phyloP scores from a whole-genome alignment of 2,329 filamentous ascomycete species.

The Phoma sp. region DNA sequence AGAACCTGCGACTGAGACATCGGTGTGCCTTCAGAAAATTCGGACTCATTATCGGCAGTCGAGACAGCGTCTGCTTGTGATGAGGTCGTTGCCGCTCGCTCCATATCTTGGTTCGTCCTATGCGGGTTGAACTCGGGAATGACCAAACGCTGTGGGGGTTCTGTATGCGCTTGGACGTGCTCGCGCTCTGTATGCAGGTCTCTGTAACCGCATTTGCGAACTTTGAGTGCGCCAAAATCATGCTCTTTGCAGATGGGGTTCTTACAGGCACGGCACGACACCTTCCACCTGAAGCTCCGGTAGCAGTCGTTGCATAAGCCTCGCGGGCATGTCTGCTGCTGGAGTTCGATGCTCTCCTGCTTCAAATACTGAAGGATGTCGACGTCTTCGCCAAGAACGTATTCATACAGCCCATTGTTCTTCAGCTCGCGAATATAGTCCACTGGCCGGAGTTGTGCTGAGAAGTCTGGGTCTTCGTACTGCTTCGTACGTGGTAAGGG shows the following conservation, averaged over 20 bases:
- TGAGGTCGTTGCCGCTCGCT: slow-evolving; percentile 33
- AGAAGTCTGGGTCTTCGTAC: slow-evolving; percentile 63
- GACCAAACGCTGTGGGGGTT: slow-evolving; percentile 39
- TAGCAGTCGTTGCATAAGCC: slow-evolving; percentile 65
- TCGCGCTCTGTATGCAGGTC: slow-evolving; percentile 59
- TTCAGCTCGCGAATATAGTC: slow-evolving; percentile 50
- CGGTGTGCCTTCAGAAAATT: slow-evolving; percentile 32
- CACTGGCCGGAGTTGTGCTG: slow-evolving; percentile 55
- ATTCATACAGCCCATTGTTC: slow-evolving; percentile 50
- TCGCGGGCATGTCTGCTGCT: slow-evolving; percentile 57
- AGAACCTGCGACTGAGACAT: slow-evolving; percentile 47
- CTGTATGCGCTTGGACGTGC: slow-evolving; percentile 44
- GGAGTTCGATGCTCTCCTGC: slow-evolving; percentile 51
- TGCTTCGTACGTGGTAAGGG: slow-evolving; percentile 61
- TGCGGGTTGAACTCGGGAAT: slow-evolving; percentile 48
- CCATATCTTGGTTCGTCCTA: slow-evolving; percentile 29
- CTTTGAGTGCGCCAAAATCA: slow-evolving; percentile 62
- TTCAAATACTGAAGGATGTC: slow-evolving; percentile 49
- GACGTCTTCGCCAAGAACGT: slow-evolving; percentile 49
- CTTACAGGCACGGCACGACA: slow-evolving; percentile 64
- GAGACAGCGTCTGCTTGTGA: slow-evolving; percentile 31
- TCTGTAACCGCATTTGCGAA: slow-evolving; percentile 63
- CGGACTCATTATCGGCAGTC: slow-evolving; percentile 34
- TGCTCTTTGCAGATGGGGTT: slow-evolving; percentile 65
- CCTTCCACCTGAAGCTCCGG: slow-evolving; percentile 63